Conservation (phyloP, 768 basidiomycete genomes). For the Trametes maxima region DNA sequence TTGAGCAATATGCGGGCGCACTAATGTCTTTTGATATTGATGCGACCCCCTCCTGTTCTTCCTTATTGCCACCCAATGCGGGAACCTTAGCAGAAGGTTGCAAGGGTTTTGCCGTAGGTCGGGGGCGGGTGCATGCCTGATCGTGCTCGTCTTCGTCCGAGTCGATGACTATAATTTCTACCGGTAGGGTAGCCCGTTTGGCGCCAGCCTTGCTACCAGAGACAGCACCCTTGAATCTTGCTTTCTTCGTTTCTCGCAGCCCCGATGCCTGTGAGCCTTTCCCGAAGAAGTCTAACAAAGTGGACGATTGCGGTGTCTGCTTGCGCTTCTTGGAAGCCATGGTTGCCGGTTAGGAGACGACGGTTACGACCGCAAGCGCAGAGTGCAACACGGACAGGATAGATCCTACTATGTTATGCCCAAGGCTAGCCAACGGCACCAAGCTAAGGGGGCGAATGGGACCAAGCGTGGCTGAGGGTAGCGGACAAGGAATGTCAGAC, state of each 20-base stretch:
- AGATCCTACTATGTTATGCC: background rate
- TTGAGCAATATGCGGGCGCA: background rate
- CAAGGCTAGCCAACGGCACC: background rate
- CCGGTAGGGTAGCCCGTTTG: conserved; percentile 11
- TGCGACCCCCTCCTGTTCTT: background rate
- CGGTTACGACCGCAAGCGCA: background rate
- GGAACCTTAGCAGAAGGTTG: background rate
- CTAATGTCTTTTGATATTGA: conserved; percentile 4
- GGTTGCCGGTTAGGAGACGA: too few species aligned
- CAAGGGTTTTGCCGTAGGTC: background rate
- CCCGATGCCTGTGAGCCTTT: conserved; percentile 5
- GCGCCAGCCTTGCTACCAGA: background rate
- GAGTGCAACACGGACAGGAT: background rate
- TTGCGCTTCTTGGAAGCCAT: conserved; percentile 36
- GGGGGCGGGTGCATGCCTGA: background rate
- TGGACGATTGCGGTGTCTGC: conserved; percentile 29
- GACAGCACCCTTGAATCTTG: conserved; percentile 2
- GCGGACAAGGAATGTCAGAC: background rate
- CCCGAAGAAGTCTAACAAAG: conserved; percentile 31
- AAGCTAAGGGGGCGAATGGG: background rate
- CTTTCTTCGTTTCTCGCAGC: conserved; percentile 22
- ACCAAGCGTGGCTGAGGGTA: background rate
- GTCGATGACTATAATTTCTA: conserved; percentile 37
- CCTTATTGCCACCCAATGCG: background rate
- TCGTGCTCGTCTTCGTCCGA: conserved; percentile 32